Base-by-base conservation (phyloP, 1,284 basidiomycete species). In the Rhodotorula sp. region DNA sequence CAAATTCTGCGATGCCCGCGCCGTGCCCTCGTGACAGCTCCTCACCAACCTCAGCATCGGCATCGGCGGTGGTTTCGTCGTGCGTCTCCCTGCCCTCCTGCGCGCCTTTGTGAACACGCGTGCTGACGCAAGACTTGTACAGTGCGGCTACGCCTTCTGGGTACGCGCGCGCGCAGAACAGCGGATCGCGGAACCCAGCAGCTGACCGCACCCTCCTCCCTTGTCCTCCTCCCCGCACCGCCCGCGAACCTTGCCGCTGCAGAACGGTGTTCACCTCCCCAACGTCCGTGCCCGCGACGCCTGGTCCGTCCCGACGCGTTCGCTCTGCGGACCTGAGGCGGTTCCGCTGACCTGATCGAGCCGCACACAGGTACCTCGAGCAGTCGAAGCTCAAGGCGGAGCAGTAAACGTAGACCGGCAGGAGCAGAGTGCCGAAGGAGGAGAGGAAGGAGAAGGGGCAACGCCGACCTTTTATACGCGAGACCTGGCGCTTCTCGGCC, bases 1-100 rank as follows among this genome's bases (percentile, higher is more conserved):
- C 34, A 34, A 34, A 34, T 5, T 34, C 34, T 14, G 23, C 7
- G 41, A 21, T 19, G 13, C 25, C 44, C n/a, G 12, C 61, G 61
- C 44, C 48, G 41, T 55, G 12, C 16, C 13, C 16, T 1, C n/a
- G 21, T 10, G 27, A 16, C 59, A 74, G 73, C 64, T 72, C 45
- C 61, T 74, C 64, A 74, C 73, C 62, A 50, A 74, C 67, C 67
- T 74, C 54, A 60, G 65, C 50, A 67, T 74, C 64, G 73, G 70
- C 50, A 67, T 70, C 41, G 70, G 67, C n/a, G 73, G 73, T 27
- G 73, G 73, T 27, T 16, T 70, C 46, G 70, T 72, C 21, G 73
- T 72, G 23, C 54, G 64, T 67, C 45, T n/a, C 42, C 25, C 48
- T 17, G 5, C 34, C 21, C 25, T 19, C 44, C 34, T 57, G 7